Conservation (phyloP, 1,284 basidiomycete species). For the Erythrobasidium hasegawianum region DNA sequence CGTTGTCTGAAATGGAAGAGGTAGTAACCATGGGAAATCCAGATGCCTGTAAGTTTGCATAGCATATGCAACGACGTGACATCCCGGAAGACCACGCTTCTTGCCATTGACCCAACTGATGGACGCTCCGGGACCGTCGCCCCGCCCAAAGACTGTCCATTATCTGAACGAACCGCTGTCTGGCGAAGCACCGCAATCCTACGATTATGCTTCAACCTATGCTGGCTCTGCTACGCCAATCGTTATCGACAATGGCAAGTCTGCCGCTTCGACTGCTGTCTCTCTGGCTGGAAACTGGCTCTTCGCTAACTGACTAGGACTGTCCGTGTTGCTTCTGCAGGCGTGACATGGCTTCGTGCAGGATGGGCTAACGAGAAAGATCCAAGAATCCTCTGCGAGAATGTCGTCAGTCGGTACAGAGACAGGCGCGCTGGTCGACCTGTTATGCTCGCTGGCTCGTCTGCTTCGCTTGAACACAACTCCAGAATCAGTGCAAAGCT, state of each 20-base stretch:
- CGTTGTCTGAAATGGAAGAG: too few species aligned
- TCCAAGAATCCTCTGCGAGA: conserved; percentile 60
- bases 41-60: too few species aligned
- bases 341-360: conserved; percentile 78
- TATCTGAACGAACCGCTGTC: conserved; percentile 30
- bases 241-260: conserved; percentile 79
- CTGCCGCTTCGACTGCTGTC: too few species aligned
- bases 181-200: conserved; percentile 7
- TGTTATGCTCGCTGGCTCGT: conserved; percentile 76
- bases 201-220: conserved; percentile 17
- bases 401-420: conserved; percentile 77
- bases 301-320: too few species aligned
- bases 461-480: conserved; percentile 74
- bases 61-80: too few species aligned
- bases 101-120: too few species aligned
- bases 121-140: too few species aligned
- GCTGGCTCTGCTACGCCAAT: conserved; percentile 57
- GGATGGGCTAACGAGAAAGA: conserved; percentile 64
- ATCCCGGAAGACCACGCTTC: too few species aligned
- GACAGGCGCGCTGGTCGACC: conserved; percentile 77
- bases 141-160: conserved; percentile 17
- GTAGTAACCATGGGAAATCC: too few species aligned
- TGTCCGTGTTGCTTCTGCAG: conserved; percentile 42
- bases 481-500: conserved; percentile 70
- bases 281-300: too few species aligned